These are phyloP conservation scores for Sugiyamaella grinbergsii DNA, from an alignment of 1,139 yeast genomes.

Conservation along the genomic window DNA sequence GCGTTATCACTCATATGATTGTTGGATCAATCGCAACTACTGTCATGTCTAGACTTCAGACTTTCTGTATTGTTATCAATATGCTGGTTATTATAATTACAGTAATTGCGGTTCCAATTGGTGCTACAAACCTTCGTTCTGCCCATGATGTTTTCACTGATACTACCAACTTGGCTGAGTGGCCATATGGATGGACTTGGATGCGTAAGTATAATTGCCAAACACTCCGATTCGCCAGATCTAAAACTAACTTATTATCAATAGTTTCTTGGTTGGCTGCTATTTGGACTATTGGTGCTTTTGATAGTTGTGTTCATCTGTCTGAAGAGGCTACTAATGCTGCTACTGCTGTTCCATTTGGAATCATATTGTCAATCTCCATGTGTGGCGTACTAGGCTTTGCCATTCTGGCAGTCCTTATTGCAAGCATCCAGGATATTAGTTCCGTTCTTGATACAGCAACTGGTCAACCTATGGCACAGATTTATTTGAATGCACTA, in stretches of 20 bases:
- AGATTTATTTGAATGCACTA: slow-evolving; percentile 61
- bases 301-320: slow-evolving; percentile 73
- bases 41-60: slow-evolving; percentile 59
- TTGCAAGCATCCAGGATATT: slow-evolving; percentile 60
- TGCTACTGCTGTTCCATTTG: slow-evolving; percentile 65
- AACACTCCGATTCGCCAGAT: no score
- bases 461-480: slow-evolving; percentile 51
- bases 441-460: slow-evolving; percentile 42
- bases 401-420: slow-evolving; percentile 55
- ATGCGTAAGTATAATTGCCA: no score
- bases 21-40: slow-evolving; percentile 55
- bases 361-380: slow-evolving; percentile 57
- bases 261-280: slow-evolving; percentile 69
- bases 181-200: slow-evolving; percentile 71
- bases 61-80: slow-evolving; percentile 60
- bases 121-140: slow-evolving; percentile 38
- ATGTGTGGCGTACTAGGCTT: slow-evolving; percentile 66
- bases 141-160: slow-evolving; percentile 57
- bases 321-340: slow-evolving; percentile 70
- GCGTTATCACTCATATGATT: slow-evolving; percentile 50
- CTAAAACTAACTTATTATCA: no score
- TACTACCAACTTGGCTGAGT: slow-evolving; percentile 55
- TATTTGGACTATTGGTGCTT: slow-evolving; percentile 50
- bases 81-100: slow-evolving; percentile 56
- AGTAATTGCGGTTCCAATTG: slow-evolving; percentile 63